These are phyloP conservation scores for Dittrichia graveolens DNA, from an alignment of 129 eudicot genomes.

Conservation along the genomic window DNA sequence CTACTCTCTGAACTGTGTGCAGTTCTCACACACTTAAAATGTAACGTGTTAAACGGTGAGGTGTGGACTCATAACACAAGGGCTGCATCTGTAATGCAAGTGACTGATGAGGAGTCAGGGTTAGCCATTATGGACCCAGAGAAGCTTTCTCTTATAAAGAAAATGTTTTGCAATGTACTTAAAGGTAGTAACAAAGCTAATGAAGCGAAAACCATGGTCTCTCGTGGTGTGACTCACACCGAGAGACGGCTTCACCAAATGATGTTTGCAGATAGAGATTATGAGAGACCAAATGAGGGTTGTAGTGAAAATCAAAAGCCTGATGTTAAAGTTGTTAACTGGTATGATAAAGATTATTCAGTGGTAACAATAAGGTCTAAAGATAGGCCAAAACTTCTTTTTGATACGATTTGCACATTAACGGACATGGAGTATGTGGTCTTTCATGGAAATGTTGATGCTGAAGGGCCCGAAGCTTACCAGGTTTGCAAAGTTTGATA, in stretches of 20 bases:
- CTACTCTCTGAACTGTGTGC: constrained; percentile 90
- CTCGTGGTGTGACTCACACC: constrained; percentile 65
- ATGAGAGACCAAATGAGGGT: constrained; percentile 51
- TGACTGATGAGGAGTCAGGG: constrained; percentile 71
- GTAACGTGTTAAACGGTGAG: constrained; percentile 91
- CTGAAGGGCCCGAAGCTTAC: constrained; percentile 82
- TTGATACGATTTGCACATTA: constrained; percentile 88
- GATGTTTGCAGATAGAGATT: constrained; percentile 94
- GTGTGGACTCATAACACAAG: constrained; percentile 99
- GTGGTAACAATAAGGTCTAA: constrained; percentile 85
- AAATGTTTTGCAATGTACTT: constrained; percentile 80
- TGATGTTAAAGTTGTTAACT: constrained; percentile 74
- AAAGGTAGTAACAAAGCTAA: constrained; percentile 67
- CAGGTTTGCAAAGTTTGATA: constrained; percentile 52
- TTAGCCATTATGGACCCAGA: constrained; percentile 67
- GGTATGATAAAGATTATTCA: constrained; percentile 90
- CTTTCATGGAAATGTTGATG: constrained; percentile 95
- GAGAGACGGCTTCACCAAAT: constrained; percentile 94
- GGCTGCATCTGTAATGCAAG: constrained; percentile 91
- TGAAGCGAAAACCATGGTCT: constrained; percentile 80
- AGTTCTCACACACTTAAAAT: constrained; percentile 86
- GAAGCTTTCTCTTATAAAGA: constrained; percentile 64
- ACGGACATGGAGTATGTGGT: constrained; percentile 97
- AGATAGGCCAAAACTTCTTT: constrained; percentile 93
- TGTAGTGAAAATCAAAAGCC: constrained; percentile 64